A percentile compares a stretch with the other conserved stretches of the same genome.
phyloP scores from a whole-genome alignment of 176 grass and related monocot genomes.

The Oropetium thomaeum region DNA sequence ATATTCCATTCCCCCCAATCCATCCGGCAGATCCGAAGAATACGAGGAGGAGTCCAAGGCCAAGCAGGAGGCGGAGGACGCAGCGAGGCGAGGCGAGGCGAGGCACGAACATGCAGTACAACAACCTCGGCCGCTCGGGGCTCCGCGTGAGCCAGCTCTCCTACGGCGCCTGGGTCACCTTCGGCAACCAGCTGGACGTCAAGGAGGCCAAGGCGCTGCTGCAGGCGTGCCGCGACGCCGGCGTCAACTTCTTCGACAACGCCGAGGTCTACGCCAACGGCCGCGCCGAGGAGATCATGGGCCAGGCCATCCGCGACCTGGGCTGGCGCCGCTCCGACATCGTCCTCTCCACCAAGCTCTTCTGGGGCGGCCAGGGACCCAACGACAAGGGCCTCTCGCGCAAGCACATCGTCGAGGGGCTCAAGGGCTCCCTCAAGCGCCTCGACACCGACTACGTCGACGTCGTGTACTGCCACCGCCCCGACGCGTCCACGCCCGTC shows the following conservation, averaged over 20 bases:
- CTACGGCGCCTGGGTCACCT: slow-evolving; percentile 87
- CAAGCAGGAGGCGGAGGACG: no score
- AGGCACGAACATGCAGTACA: slow-evolving; percentile 75
- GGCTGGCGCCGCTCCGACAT: slow-evolving; percentile 89
- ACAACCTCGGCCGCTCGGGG: slow-evolving; percentile 86
- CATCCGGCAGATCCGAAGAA: background rate
- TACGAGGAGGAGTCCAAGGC: no score
- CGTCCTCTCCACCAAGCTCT: slow-evolving; percentile 99
- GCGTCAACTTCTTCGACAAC: slow-evolving; percentile 99
- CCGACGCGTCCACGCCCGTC: slow-evolving; percentile 73
- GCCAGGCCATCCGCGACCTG: slow-evolving; percentile 93
- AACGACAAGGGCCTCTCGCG: slow-evolving; percentile 98
- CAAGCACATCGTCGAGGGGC: slow-evolving; percentile 93
- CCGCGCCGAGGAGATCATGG: slow-evolving; percentile 99
- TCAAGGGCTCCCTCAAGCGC: slow-evolving; percentile 58
- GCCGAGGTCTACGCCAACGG: slow-evolving; percentile 95
- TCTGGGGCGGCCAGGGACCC: slow-evolving; percentile 90
- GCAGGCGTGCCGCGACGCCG: slow-evolving; percentile 82
- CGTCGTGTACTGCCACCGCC: slow-evolving; percentile 79
- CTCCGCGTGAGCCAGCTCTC: slow-evolving; percentile 90
- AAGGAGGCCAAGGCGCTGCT: slow-evolving; percentile 91
- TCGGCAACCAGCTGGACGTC: slow-evolving; percentile 96
- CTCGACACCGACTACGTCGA: slow-evolving; percentile 96
- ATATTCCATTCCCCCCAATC: no score
- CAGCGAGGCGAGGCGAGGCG: no score